Evolutionary conservation across 2,329 filamentous ascomycete genomes (phyloP).

Genomic region (Fusarium austroafricanum): DNA sequence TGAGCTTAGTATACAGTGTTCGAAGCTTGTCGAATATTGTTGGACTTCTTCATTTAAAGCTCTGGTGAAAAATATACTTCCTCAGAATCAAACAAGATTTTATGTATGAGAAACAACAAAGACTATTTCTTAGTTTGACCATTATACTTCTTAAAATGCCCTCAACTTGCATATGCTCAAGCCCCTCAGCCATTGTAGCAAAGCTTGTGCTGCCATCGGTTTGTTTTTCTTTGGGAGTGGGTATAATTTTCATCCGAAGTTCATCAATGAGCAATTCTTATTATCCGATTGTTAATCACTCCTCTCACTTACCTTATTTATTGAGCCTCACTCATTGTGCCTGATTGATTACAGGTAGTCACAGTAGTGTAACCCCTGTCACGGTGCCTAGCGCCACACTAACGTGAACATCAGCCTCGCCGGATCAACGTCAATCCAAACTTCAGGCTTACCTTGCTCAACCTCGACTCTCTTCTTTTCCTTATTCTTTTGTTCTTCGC

Average conservation of each 20-base stretch:
- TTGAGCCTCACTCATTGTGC: constrained; percentile 3
- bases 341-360: background rate
- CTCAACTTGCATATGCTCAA: too few relatives aligned
- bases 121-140: background rate
- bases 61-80: background rate
- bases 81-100: background rate
- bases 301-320: background rate
- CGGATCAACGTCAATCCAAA: constrained; percentile 43
- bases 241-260: too few relatives aligned
- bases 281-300: background rate
- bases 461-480: constrained; percentile 9
- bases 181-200: too few relatives aligned
- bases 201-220: too few relatives aligned
- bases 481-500: constrained; percentile 26
- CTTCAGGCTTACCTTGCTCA: constrained; percentile 25
- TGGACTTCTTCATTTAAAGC: background rate
- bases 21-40: background rate
- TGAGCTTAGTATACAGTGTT: background rate
- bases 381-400: constrained; percentile 30
- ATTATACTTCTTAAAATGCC: background rate
- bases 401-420: constrained; percentile 39
- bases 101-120: background rate
- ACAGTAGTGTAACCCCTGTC: background rate
- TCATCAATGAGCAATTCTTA: background rate
- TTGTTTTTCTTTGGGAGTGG: too few relatives aligned